Evolutionary conservation across 192 early-diverging fungal species (phyloP).

Genomic region (Pilaira anomala): DNA sequence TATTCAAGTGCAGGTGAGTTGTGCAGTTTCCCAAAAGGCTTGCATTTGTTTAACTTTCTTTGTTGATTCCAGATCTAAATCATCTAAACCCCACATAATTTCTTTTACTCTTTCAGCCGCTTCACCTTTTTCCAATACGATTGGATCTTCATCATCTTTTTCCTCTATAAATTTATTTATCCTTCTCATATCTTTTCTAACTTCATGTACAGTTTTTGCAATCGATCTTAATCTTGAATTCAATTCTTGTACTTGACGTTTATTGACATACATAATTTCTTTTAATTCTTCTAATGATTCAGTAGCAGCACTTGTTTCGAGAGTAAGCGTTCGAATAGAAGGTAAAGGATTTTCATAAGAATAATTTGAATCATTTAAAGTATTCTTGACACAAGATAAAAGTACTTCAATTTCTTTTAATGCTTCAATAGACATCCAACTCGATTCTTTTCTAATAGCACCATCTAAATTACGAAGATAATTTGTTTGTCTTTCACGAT

Average conservation of each 20-base stretch:
- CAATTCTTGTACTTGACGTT: conserved; percentile 37
- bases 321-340: conserved; percentile 19
- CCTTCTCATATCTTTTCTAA: conserved; percentile 35
- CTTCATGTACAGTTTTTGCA: conserved; percentile 40
- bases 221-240: conserved; percentile 34
- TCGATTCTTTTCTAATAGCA: conserved; percentile 27
- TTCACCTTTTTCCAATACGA: conserved; percentile 38
- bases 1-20: background rate
- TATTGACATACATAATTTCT: conserved; percentile 43
- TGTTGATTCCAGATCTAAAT: conserved; percentile 29
- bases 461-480: conserved; percentile 30
- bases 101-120: conserved; percentile 33
- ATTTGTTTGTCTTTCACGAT: conserved; percentile 34
- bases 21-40: conserved; percentile 29
- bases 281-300: conserved; percentile 39
- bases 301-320: conserved; percentile 28
- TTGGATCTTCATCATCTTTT: conserved; percentile 34
- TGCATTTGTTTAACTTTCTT: conserved; percentile 38
- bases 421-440: conserved; percentile 23
- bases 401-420: conserved; percentile 24
- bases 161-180: conserved; percentile 38
- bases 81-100: conserved; percentile 45
- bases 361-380: conserved; percentile 20
- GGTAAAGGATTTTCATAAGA: conserved; percentile 36
- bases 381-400: conserved; percentile 16